Evolutionary conservation across 2,329 filamentous ascomycete species (phyloP), one percentile per base, ranked within the genome.

Genomic region (Stromatinia cepivora): DNA sequence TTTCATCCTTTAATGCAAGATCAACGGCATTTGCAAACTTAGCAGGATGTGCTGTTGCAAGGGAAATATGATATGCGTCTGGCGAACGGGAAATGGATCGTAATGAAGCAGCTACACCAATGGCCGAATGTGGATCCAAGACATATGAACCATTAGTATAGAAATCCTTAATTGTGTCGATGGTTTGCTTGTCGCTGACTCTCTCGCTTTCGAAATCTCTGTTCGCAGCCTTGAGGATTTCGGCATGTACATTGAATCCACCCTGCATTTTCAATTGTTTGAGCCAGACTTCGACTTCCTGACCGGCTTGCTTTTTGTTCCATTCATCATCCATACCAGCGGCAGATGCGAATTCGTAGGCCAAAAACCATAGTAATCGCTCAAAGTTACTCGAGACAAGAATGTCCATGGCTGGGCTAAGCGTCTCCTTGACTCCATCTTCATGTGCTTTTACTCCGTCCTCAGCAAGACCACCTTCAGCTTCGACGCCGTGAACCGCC

Each of bases 331-430:
- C 86, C 84, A 89, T 87, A 64, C 86, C 86, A 5, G 84, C 84
- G 17, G 79, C 82, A 9, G 82, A 78, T 25, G 87, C 88, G 71
- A 89, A 90, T 74, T 91, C 86, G 81, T 92, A 92, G 1, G 93
- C 90, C 39, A 98, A 84, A 84, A 92, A 97, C 94, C 94, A 98
- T 15, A 99, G 85, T 7, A 99, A 85, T 45, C 95, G 88, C 84
- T 99, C 95, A 79, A 99, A 98, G 83, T 99, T 99, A 79, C 91
- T 95, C 34, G 91, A 94, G 17, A 98, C 94, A 4, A 98, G 85
- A 73, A 98, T 98, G 80, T 99, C 95, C 95, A 99, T 98, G 58
- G 95, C 95, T 0, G 95, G 95, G 75, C 91, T 93, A 65, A 96
- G 86, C 0, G 95, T 99, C 82, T 97, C 94, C 82, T 93, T 94